phyloP scores from a whole-genome alignment of 2,329 filamentous ascomycete genomes.

The Stenocarpella maydis region DNA sequence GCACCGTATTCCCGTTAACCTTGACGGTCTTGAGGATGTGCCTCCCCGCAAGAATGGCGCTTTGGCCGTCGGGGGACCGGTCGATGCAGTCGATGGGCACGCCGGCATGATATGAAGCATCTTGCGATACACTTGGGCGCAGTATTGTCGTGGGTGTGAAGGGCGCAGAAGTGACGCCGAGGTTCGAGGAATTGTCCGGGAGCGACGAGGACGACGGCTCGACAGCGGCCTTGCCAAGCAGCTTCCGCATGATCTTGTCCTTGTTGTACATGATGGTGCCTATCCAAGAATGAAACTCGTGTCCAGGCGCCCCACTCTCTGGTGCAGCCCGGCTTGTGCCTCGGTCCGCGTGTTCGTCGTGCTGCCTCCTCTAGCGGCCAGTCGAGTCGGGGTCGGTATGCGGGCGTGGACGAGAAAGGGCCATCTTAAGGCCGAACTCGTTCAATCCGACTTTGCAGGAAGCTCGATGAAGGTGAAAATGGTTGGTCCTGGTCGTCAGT shows the following conservation, averaged over 20 bases:
- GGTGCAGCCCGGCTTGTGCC: background rate
- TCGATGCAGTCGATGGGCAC: conserved; percentile 66
- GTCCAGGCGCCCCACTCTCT: background rate
- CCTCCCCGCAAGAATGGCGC: conserved; percentile 64
- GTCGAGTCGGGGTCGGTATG: conserved; percentile 12
- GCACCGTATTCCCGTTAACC: conserved; percentile 61
- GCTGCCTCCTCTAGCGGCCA: conserved; percentile 28
- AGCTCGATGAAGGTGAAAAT: background rate
- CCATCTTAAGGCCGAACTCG: conserved; percentile 16
- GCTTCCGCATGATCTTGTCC: conserved; percentile 67
- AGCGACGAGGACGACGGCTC: conserved; percentile 56
- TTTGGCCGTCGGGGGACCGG: conserved; percentile 62
- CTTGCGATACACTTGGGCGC: conserved; percentile 63
- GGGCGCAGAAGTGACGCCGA: conserved; percentile 55
- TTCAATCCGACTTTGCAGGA: background rate
- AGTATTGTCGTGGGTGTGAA: conserved; percentile 49
- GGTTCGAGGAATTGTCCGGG: conserved; percentile 21
- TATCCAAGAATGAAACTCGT: conserved; percentile 37
- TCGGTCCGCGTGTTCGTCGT: conserved; percentile 3
- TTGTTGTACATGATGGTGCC: conserved; percentile 58
- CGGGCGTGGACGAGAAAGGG: background rate
- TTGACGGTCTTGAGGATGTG: conserved; percentile 69
- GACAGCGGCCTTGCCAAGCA: conserved; percentile 62
- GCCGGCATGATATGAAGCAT: conserved; percentile 60
- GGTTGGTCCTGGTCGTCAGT: too few species aligned